phyloP scores from a whole-genome alignment of 108 stramenopile genomes.

The Aurantiochytrium sp. region DNA sequence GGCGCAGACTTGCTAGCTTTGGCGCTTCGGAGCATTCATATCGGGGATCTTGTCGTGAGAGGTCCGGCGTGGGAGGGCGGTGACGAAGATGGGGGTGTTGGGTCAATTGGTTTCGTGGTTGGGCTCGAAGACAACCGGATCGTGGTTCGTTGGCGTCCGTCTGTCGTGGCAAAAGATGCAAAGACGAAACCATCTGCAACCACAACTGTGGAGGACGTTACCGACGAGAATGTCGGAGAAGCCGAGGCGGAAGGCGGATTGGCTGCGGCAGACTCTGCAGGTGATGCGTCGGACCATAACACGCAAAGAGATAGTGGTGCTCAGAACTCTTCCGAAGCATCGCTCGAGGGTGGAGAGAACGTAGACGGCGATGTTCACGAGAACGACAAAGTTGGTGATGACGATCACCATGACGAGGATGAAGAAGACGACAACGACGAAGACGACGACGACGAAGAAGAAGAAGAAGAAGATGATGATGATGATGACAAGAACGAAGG shows the following conservation, averaged over 20 bases:
- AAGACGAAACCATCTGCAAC: not conserved
- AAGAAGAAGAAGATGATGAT: conserved; percentile 28
- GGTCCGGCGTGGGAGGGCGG: not conserved
- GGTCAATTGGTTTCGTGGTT: not conserved
- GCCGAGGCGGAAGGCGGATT: no score
- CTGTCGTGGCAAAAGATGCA: not conserved
- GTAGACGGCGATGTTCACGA: conserved; percentile 30
- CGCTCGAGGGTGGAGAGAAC: not conserved
- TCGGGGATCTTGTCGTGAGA: not conserved
- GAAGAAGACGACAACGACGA: conserved; percentile 30
- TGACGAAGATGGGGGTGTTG: not conserved
- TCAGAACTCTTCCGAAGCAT: no score
- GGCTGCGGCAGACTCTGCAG: no score
- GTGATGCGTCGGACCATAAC: no score
- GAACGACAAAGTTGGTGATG: conserved; percentile 24
- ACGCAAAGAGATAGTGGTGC: no score
- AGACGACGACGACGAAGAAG: conserved; percentile 22
- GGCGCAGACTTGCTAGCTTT: not conserved
- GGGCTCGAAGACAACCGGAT: not conserved
- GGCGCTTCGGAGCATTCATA: not conserved
- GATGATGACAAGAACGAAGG: not conserved
- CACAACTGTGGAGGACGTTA: not conserved
- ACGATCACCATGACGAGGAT: conserved; percentile 28
- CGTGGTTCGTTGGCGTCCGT: not conserved
- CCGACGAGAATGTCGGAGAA: not conserved